A percentile compares a stretch with the other conserved stretches of the same genome.
Evolutionary conservation across 2,329 filamentous ascomycete genomes (phyloP).

Genomic region (Colletotrichum spaethianum): DNA sequence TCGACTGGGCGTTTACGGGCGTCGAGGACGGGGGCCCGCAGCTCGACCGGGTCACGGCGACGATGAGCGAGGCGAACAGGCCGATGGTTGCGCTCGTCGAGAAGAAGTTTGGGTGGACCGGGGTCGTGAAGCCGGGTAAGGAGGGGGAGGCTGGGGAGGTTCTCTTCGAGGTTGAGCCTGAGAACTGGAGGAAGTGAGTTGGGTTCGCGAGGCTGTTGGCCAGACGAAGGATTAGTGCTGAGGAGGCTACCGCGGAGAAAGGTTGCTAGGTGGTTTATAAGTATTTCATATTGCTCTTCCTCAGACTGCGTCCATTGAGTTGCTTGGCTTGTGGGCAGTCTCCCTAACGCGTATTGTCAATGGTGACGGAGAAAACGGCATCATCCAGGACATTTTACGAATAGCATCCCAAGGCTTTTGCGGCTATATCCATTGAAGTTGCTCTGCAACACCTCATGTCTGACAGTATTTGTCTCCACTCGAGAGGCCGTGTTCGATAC

Average conservation of each 20-base stretch:
- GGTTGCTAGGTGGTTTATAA: not conserved
- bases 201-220: not conserved
- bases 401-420: no score
- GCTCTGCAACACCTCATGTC: not conserved
- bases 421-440: no score
- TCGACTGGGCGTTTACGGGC: conserved; percentile 47
- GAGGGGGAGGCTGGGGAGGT: conserved; percentile 43
- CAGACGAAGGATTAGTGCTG: no score
- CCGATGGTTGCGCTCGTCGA: conserved; percentile 46
- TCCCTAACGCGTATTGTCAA: no score
- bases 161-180: conserved; percentile 45
- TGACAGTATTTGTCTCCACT: not conserved
- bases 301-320: no score
- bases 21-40: conserved; percentile 46
- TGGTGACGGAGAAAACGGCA: no score
- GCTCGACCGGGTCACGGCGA: conserved; percentile 48
- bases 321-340: no score
- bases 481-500: no score
- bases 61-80: conserved; percentile 44
- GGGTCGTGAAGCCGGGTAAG: conserved; percentile 38
- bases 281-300: no score
- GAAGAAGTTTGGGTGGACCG: conserved; percentile 45
- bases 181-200: conserved; percentile 40
- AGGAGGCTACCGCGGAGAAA: not conserved
- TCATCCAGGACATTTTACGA: no score